Percentiles rank a stretch among this genome's conserved stretches.
These are phyloP conservation scores for Sophora flavescens DNA, from an alignment of 306 rosid species.

Conservation along the genomic window DNA sequence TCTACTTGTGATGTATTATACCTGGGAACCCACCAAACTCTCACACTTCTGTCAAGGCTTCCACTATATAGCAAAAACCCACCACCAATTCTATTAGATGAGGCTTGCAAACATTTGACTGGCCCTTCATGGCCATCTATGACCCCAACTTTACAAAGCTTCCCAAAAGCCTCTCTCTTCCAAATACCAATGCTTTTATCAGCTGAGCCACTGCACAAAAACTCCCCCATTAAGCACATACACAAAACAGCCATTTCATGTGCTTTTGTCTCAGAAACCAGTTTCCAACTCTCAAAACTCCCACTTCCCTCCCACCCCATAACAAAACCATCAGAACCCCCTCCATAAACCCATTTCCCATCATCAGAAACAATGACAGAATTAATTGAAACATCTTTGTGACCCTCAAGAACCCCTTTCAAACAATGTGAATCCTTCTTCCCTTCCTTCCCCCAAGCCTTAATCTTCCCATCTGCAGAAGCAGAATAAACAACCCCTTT, in stretches of 20 bases:
- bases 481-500: constrained; percentile 88
- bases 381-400: constrained; percentile 78
- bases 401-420: constrained; percentile 75
- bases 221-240: constrained; percentile 72
- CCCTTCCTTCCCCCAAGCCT: constrained; percentile 77
- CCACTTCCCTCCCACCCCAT: constrained; percentile 71
- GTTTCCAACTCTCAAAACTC: constrained; percentile 57
- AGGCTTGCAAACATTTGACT: constrained; percentile 87
- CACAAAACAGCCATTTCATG: constrained; percentile 87
- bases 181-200: constrained; percentile 87
- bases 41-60: constrained; percentile 84
- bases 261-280: constrained; percentile 69
- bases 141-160: constrained; percentile 67
- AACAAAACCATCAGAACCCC: constrained; percentile 76
- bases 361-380: constrained; percentile 77
- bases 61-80: constrained; percentile 94
- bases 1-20: constrained; percentile 36
- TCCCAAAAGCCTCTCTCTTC: constrained; percentile 79
- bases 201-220: constrained; percentile 85
- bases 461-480: constrained; percentile 95
- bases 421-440: constrained; percentile 57
- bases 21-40: constrained; percentile 98
- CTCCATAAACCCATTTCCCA: constrained; percentile 88
- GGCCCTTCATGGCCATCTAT: constrained; percentile 92
- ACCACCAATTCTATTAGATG: constrained; percentile 63